Percentiles rank a stretch among this genome's conserved stretches.
Conservation (phyloP, 2,329 filamentous ascomycete genomes). For the Podosphaera leucotricha region DNA sequence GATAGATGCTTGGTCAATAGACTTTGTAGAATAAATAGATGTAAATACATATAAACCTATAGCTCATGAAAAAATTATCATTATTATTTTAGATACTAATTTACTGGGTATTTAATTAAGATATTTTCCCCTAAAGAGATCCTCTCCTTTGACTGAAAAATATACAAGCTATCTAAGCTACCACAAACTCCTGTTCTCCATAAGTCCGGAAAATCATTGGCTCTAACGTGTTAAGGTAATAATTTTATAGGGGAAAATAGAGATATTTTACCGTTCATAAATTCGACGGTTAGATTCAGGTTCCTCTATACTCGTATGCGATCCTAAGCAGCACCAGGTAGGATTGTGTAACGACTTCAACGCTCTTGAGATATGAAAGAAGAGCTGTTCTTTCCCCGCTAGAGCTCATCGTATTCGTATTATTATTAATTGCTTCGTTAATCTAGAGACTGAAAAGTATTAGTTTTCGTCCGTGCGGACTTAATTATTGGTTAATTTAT, state of each 20-base stretch:
- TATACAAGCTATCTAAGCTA: background rate
- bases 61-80: background rate
- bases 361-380: too few relatives aligned
- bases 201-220: background rate
- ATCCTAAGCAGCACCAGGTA: too few relatives aligned
- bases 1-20: conserved; percentile 26
- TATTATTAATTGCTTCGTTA: background rate
- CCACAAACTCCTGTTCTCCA: background rate
- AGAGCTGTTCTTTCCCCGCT: too few relatives aligned
- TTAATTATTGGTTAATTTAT: background rate
- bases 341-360: too few relatives aligned
- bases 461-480: too few relatives aligned
- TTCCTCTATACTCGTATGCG: background rate
- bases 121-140: too few relatives aligned
- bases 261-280: too few relatives aligned
- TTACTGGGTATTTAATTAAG: too few relatives aligned
- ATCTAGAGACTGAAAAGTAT: too few relatives aligned
- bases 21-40: background rate
- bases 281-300: too few relatives aligned
- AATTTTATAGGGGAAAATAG: background rate
- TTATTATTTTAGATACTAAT: background rate
- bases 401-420: too few relatives aligned
- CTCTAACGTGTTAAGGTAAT: background rate
- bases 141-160: background rate
- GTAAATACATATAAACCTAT: background rate